These are phyloP conservation scores for Talaromyces wortmannii DNA, from an alignment of 495 filamentous ascomycete genomes.

Conservation along the genomic window DNA sequence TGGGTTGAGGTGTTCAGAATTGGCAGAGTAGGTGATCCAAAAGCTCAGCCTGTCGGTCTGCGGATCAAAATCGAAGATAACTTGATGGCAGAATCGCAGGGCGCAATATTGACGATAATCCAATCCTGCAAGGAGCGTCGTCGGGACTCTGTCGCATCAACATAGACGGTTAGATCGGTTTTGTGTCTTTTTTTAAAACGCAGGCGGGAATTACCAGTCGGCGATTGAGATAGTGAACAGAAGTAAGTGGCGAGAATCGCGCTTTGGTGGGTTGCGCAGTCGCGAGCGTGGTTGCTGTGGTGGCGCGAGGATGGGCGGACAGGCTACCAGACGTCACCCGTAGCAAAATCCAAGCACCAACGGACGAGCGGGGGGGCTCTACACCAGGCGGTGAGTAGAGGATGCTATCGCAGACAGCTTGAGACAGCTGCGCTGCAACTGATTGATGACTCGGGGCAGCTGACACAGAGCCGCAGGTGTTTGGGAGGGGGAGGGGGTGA, in stretches of 20 bases:
- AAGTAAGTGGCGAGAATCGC: background rate
- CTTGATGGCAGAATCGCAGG: too few species aligned
- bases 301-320: background rate
- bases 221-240: background rate
- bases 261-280: background rate
- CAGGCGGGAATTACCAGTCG: background rate
- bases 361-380: background rate
- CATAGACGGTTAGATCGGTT: too few species aligned
- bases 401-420: background rate
- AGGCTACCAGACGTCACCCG: slow-evolving; percentile 2
- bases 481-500: background rate
- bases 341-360: slow-evolving; percentile 2
- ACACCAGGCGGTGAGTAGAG: background rate
- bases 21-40: too few species aligned
- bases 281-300: background rate
- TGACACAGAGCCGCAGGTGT: background rate
- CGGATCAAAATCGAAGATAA: too few species aligned
- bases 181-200: too few species aligned
- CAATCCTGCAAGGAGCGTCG: too few species aligned
- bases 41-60: too few species aligned
- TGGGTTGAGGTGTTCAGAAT: too few species aligned
- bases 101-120: too few species aligned
- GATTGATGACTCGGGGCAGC: background rate
- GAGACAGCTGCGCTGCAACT: background rate
- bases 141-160: too few species aligned